These are phyloP conservation scores for Heliamphora exappendiculata DNA, from an alignment of 148 eudicot species.

Conservation along the genomic window DNA sequence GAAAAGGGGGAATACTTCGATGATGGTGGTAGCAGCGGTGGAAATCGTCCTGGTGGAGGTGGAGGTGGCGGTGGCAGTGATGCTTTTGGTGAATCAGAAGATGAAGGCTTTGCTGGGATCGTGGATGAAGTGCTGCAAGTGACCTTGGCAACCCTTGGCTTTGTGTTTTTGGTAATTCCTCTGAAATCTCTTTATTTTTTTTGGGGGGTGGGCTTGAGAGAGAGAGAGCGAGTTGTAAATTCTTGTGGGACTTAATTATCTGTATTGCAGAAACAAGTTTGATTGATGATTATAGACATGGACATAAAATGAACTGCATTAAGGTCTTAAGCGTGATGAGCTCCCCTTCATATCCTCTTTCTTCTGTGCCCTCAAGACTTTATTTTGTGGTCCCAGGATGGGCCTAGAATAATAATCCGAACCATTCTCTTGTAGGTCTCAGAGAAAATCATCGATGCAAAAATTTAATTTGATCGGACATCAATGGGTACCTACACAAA, in stretches of 20 bases:
- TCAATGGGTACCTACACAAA: too few relatives aligned
- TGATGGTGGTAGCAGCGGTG: slow-evolving; percentile 40
- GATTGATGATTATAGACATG: neutral
- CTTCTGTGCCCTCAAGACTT: too few relatives aligned
- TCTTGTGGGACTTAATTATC: neutral
- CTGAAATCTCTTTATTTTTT: neutral
- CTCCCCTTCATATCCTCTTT: too few relatives aligned
- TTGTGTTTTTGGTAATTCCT: slow-evolving; percentile 57
- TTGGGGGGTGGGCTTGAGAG: too few relatives aligned
- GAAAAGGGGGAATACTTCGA: slow-evolving; percentile 54
- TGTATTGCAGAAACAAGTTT: neutral
- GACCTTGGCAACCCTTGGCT: slow-evolving; percentile 50
- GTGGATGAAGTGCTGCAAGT: slow-evolving; percentile 59
- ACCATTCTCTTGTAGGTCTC: too few relatives aligned
- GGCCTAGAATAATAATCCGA: too few relatives aligned
- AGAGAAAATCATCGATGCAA: too few relatives aligned
- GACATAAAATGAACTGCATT: neutral
- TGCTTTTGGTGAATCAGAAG: slow-evolving; percentile 41
- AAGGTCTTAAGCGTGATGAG: too few relatives aligned
- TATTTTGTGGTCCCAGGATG: too few relatives aligned
- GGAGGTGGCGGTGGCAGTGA: slow-evolving; percentile 32
- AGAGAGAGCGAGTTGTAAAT: neutral
- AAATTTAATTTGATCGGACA: too few relatives aligned
- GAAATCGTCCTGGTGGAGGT: slow-evolving; percentile 23
- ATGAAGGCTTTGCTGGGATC: slow-evolving; percentile 35